Evolutionary conservation across 2,329 filamentous ascomycete species (phyloP).

Genomic region (Rutstroemia sp.): DNA sequence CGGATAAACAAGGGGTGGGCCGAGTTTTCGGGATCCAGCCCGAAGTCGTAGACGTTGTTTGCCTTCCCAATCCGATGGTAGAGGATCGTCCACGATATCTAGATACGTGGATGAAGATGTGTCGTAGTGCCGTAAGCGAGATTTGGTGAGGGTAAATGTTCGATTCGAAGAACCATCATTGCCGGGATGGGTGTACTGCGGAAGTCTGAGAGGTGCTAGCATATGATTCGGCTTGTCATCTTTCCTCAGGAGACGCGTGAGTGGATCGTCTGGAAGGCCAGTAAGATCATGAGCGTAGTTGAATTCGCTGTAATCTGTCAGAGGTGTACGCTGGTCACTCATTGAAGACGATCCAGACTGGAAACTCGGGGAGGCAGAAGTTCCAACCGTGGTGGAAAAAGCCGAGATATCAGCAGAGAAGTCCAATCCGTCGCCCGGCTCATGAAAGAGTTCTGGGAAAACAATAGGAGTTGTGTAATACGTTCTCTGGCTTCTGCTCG

Average conservation of each 20-base stretch:
- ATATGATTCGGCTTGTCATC: constrained; percentile 33
- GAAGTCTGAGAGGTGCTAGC: constrained; percentile 31
- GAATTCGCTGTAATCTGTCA: not conserved
- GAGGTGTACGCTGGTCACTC: not conserved
- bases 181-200: constrained; percentile 41
- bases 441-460: constrained; percentile 30
- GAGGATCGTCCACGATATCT: constrained; percentile 49
- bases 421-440: constrained; percentile 7
- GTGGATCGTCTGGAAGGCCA: constrained; percentile 20
- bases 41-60: constrained; percentile 40
- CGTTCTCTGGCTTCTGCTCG: constrained; percentile 52
- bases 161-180: constrained; percentile 35
- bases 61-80: constrained; percentile 29
- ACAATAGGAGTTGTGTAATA: constrained; percentile 55
- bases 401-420: not conserved
- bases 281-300: constrained; percentile 6
- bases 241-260: constrained; percentile 18
- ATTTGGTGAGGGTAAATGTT: constrained; percentile 45
- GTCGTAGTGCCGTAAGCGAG: constrained; percentile 49
- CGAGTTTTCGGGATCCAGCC: constrained; percentile 37
- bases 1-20: constrained; percentile 22
- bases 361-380: not conserved
- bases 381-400: not conserved
- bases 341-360: not conserved
- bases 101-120: constrained; percentile 46